Base-by-base conservation (phyloP, 2,329 filamentous ascomycete genomes). In the Zelopaecilomyces penicillatus region DNA sequence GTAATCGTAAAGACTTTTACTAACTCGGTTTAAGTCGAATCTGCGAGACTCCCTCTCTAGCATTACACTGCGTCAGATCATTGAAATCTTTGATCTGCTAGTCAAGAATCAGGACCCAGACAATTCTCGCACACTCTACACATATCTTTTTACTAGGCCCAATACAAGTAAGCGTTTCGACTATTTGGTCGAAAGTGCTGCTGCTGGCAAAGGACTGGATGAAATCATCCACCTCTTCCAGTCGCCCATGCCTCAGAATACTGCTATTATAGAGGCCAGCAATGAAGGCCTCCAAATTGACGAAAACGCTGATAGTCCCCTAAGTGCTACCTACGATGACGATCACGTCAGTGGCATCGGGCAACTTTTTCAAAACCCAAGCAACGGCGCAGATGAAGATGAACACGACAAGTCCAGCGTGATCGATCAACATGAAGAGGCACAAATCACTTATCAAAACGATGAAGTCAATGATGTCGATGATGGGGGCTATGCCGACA, bases 91-190 rank as follows among this genome's bases (percentile, higher is more conserved):
- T 44, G 65, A 69, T 26, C 54, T 69, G 33, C 55, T 71, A 1
- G 60, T 67, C 10, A 69, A 68, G 43, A 71, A 71, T 37, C 65
- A 70, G 48, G 64, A 70, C 39, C 62, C 65, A 8, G 60, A 69
- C 28, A 56, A 55, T 29, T 57, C 59, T 8, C 62, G 65, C 11
- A 59, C 59, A 1, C 51, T 71, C n/a, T 70, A 69, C 40, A 68
- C 66, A 4, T 69, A 66, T 47, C 54, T 71, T 6, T 64, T 68
- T 45, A 65, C 65, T 10, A 65, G 65, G 38, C 60, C 66, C 5
- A 68, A 62, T 39, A 57, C 62, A 37, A 61, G 57, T 41, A 68
- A 60, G 47, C 61, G 67, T n/a, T 57, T 66, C 29, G 62, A 68
- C 8, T 65, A 57, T 6, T 50, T 71, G 10, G 56, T 67, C 29